Percentiles rank a stretch among this genome's conserved stretches.
phyloP scores from a whole-genome alignment of 495 filamentous ascomycete species.

The Hypoxylon fuscum region DNA sequence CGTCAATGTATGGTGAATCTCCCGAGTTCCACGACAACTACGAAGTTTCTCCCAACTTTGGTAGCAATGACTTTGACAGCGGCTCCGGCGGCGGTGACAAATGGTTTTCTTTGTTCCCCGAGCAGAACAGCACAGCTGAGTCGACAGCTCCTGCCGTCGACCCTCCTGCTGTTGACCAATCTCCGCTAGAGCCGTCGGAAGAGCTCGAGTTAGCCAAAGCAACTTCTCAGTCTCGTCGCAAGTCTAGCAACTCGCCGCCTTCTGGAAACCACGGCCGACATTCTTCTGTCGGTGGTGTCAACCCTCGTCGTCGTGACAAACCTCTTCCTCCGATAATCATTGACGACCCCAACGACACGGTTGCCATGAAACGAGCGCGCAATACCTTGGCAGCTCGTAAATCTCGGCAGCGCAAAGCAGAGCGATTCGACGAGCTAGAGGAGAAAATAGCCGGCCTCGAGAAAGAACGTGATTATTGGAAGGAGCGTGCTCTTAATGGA shows the following conservation, averaged over 20 bases:
- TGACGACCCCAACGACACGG: slow-evolving; percentile 73
- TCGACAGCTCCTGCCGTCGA: slow-evolving; percentile 43
- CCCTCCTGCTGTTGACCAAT: slow-evolving; percentile 50
- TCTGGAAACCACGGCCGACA: slow-evolving; percentile 58
- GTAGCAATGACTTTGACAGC: slow-evolving; percentile 57
- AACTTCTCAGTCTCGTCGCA: slow-evolving; percentile 47
- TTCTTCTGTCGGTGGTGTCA: slow-evolving; percentile 76
- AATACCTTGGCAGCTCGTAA: slow-evolving; percentile 97
- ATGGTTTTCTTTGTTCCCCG: slow-evolving; percentile 78
- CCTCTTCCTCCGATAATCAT: slow-evolving; percentile 81
- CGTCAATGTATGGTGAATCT: slow-evolving; percentile 77
- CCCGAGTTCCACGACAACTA: slow-evolving; percentile 72
- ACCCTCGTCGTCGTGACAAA: slow-evolving; percentile 75
- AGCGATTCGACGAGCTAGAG: slow-evolving; percentile 71
- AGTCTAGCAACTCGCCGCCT: slow-evolving; percentile 58
- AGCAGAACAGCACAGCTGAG: slow-evolving; percentile 44
- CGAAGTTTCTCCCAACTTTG: slow-evolving; percentile 78
- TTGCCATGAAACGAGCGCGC: slow-evolving; percentile 90
- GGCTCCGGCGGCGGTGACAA: slow-evolving; percentile 46
- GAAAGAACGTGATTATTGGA: slow-evolving; percentile 67
- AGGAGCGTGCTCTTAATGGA: slow-evolving; percentile 56
- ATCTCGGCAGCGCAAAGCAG: slow-evolving; percentile 83
- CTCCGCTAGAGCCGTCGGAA: slow-evolving; percentile 52
- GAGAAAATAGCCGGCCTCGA: slow-evolving; percentile 59
- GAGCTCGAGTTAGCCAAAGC: slow-evolving; percentile 50